These are phyloP conservation scores for Mycena latifolia DNA, from an alignment of 768 basidiomycete genomes.

Conservation along the genomic window DNA sequence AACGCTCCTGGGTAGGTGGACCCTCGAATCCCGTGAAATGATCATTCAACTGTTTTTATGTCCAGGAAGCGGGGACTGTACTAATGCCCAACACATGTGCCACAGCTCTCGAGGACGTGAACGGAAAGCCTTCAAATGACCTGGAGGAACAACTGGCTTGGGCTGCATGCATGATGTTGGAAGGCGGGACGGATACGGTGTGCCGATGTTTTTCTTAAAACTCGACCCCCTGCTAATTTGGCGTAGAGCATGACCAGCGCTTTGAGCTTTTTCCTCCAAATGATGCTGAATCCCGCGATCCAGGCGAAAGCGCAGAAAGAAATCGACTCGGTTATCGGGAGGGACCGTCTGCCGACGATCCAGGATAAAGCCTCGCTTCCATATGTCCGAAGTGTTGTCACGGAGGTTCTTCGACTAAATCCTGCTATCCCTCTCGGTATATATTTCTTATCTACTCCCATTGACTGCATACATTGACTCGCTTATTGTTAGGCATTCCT, in stretches of 20 bases:
- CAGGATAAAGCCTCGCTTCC: constrained; percentile 36
- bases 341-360: constrained; percentile 38
- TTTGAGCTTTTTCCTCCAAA: constrained; percentile 24
- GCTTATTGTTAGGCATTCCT: constrained; percentile 19
- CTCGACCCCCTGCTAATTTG: no score
- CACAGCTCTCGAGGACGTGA: neutral
- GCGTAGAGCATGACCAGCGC: constrained; percentile 14
- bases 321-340: constrained; percentile 21
- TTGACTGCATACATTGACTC: neutral
- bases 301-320: constrained; percentile 28
- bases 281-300: constrained; percentile 30
- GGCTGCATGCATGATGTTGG: constrained; percentile 13
- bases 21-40: neutral
- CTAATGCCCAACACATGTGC: constrained; percentile 22
- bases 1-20: constrained; percentile 10
- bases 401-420: constrained; percentile 36
- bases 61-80: constrained; percentile 1
- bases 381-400: constrained; percentile 38
- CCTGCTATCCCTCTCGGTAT: constrained; percentile 35
- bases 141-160: constrained; percentile 14
- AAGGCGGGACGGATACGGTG: constrained; percentile 25
- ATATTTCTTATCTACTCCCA: neutral
- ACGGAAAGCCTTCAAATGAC: neutral
- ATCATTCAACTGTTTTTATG: neutral
- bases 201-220: neutral